Percentiles rank a stretch among this genome's conserved stretches.
Evolutionary conservation across 306 rosid genomes (phyloP).

Genomic region (Notholithocarpus densiflorus): DNA sequence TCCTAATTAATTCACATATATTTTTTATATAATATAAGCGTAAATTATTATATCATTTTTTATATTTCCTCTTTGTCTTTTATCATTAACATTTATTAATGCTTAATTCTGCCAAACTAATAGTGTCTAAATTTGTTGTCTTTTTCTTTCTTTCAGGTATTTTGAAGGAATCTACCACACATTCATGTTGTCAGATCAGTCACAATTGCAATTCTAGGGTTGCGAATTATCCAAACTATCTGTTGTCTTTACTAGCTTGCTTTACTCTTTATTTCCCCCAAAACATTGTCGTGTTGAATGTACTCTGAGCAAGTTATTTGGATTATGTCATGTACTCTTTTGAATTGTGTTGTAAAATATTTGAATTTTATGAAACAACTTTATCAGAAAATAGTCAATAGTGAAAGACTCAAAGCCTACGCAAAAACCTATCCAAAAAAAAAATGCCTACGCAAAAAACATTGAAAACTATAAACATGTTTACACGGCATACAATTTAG

Average conservation of each 20-base stretch:
- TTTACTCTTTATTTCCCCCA: background rate
- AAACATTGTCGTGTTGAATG: background rate
- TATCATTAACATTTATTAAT: no score
- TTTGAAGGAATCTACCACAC: background rate
- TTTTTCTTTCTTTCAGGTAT: background rate
- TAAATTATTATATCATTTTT: no score
- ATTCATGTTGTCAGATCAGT: background rate
- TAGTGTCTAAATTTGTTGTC: background rate
- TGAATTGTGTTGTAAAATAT: background rate
- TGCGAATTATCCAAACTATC: background rate
- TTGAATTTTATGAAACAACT: background rate
- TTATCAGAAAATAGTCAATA: no score
- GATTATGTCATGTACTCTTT: background rate
- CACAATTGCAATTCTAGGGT: background rate
- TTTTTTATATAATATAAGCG: no score
- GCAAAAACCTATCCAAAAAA: no score
- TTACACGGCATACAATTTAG: no score
- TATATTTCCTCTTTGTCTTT: no score
- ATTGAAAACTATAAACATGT: no score
- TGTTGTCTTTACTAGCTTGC: background rate
- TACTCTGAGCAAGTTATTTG: background rate
- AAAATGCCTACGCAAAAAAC: no score
- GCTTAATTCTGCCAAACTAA: no score
- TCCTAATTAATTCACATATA: no score
- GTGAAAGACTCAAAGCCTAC: background rate